phyloP scores from a whole-genome alignment of 306 rosid species.

The Comarum palustre region DNA sequence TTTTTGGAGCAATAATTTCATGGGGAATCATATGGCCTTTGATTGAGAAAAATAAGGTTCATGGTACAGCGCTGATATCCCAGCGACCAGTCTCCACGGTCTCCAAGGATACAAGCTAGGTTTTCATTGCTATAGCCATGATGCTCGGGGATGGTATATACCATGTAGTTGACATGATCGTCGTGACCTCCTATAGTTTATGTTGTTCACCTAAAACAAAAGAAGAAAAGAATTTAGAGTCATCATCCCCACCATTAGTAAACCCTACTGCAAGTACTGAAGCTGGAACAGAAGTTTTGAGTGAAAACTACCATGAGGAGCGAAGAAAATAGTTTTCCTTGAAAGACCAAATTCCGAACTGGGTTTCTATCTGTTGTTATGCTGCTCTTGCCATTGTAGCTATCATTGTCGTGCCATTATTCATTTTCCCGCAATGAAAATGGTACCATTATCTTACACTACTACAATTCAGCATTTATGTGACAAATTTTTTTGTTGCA shows the following conservation, averaged over 20 bases:
- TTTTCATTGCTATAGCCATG: slow-evolving; percentile 64
- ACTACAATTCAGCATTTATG: no score
- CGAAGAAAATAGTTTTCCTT: slow-evolving; percentile 41
- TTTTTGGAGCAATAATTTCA: slow-evolving; percentile 61
- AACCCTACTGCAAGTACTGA: not conserved
- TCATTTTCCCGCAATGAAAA: slow-evolving; percentile 53
- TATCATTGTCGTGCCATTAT: slow-evolving; percentile 34
- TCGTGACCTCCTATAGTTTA: slow-evolving; percentile 37
- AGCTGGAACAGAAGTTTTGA: not conserved
- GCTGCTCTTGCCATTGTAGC: slow-evolving; percentile 44
- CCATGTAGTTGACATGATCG: slow-evolving; percentile 54
- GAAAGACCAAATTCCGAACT: slow-evolving; percentile 57
- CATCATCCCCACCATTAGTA: not conserved
- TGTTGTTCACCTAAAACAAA: not conserved
- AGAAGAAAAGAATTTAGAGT: not conserved
- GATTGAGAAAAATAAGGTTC: slow-evolving; percentile 51
- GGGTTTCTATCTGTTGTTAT: slow-evolving; percentile 50
- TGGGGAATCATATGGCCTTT: slow-evolving; percentile 76
- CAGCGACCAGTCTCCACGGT: slow-evolving; percentile 50
- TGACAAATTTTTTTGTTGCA: no score
- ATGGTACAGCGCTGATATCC: slow-evolving; percentile 53
- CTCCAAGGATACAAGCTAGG: slow-evolving; percentile 72
- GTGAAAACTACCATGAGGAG: slow-evolving; percentile 33
- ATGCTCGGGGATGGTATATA: slow-evolving; percentile 77
- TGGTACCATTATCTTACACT: no score